Evolutionary conservation across 148 eudicot genomes (phyloP).

Genomic region (Tetragonia tetragonoides): DNA sequence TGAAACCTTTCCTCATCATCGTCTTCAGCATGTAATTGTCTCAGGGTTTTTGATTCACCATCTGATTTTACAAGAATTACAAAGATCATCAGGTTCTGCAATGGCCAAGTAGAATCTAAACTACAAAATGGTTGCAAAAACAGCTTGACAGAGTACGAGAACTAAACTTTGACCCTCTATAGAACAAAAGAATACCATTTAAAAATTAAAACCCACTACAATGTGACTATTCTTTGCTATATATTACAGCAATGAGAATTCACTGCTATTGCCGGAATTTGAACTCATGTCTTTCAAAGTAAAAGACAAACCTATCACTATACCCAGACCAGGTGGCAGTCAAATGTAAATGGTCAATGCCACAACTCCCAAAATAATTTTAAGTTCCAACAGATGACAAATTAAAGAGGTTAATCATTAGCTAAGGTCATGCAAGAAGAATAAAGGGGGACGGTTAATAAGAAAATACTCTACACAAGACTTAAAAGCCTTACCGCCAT

Average conservation of each 20-base stretch:
- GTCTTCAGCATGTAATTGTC: constrained; percentile 69
- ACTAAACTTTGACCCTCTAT: too few relatives aligned
- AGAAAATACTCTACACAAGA: neutral
- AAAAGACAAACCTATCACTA: neutral
- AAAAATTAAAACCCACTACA: neutral
- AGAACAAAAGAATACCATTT: too few relatives aligned
- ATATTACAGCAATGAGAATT: too few relatives aligned
- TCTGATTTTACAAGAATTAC: constrained; percentile 19
- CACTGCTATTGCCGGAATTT: neutral
- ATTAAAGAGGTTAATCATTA: neutral
- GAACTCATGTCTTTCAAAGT: neutral
- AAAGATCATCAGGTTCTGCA: neutral
- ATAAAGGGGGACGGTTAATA: neutral
- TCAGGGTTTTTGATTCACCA: constrained; percentile 55
- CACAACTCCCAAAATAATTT: neutral
- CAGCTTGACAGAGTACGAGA: constrained; percentile 4
- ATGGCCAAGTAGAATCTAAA: neutral
- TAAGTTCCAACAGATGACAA: neutral
- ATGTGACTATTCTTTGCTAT: neutral
- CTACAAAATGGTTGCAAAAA: neutral
- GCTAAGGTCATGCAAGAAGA: constrained; percentile 14
- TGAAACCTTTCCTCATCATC: constrained; percentile 95
- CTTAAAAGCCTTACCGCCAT: constrained; percentile 17
- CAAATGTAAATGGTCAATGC: too few relatives aligned
- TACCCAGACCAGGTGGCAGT: too few relatives aligned